Evolutionary conservation across 2,329 filamentous ascomycete species (phyloP).

Genomic region (Xylaria polymorpha): DNA sequence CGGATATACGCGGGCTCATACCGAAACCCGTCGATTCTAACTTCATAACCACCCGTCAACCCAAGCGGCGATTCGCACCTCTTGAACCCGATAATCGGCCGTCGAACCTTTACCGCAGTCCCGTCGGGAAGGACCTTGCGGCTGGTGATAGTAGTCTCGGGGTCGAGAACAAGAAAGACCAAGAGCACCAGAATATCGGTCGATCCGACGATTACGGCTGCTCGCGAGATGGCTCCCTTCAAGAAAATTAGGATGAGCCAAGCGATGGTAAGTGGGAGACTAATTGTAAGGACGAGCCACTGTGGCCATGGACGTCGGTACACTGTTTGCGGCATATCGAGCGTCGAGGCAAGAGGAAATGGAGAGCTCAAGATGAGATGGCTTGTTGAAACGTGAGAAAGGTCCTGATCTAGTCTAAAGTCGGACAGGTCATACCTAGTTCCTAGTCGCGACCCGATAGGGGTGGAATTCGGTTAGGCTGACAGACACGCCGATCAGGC

Average conservation of each 20-base stretch:
- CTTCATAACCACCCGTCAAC: conserved; percentile 34
- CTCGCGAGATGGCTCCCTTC: background rate
- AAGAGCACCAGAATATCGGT: conserved; percentile 1
- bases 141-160: conserved; percentile 26
- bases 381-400: no score
- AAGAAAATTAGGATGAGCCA: conserved; percentile 14
- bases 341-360: background rate
- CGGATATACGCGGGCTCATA: conserved; percentile 34
- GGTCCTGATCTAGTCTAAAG: no score
- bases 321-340: conserved; percentile 33
- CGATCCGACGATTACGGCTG: background rate
- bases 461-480: background rate
- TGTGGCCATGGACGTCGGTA: conserved; percentile 31
- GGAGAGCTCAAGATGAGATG: background rate
- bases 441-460: no score
- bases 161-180: conserved; percentile 26
- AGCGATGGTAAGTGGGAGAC: conserved; percentile 14
- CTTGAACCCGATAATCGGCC: conserved; percentile 32
- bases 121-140: conserved; percentile 24
- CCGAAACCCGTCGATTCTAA: conserved; percentile 34
- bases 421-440: no score
- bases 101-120: conserved; percentile 21
- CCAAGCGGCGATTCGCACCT: conserved; percentile 25
- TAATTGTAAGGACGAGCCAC: conserved; percentile 18
- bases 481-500: background rate